Conservation (phyloP, 176 grass and related monocot genomes). For the Leersia perrieri region DNA sequence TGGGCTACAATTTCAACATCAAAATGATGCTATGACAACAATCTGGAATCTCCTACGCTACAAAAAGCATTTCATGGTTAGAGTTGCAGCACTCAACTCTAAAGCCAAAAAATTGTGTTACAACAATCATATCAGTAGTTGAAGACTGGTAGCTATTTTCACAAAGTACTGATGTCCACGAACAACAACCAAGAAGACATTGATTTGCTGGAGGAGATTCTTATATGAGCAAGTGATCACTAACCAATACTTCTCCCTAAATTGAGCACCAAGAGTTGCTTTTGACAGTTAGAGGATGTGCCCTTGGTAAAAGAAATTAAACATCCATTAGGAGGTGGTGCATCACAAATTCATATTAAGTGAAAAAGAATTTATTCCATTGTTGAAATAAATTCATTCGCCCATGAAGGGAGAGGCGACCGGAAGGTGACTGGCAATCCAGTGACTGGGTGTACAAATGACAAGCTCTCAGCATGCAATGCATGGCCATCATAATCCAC, state of each 20-base stretch:
- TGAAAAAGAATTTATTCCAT: slow-evolving; percentile 26
- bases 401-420: slow-evolving; percentile 67
- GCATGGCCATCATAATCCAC: slow-evolving; percentile 59
- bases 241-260: not conserved
- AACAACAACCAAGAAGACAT: not conserved
- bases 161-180: not conserved
- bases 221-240: not conserved
- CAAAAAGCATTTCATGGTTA: not conserved
- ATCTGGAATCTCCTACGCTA: not conserved
- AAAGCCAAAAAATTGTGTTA: slow-evolving; percentile 1
- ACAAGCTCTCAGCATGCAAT: slow-evolving; percentile 73
- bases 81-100: not conserved
- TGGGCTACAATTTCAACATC: not conserved
- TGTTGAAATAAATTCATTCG: slow-evolving; percentile 45
- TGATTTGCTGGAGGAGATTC: not conserved
- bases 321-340: not conserved
- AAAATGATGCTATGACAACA: not conserved
- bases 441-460: slow-evolving; percentile 78
- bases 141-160: not conserved
- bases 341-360: not conserved
- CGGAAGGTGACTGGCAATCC: slow-evolving; percentile 44
- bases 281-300: not conserved
- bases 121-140: not conserved
- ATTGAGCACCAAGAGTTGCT: not conserved
- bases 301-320: not conserved